These are phyloP conservation scores for Suillus variegatus DNA, from an alignment of 768 basidiomycete genomes.

Conservation along the genomic window DNA sequence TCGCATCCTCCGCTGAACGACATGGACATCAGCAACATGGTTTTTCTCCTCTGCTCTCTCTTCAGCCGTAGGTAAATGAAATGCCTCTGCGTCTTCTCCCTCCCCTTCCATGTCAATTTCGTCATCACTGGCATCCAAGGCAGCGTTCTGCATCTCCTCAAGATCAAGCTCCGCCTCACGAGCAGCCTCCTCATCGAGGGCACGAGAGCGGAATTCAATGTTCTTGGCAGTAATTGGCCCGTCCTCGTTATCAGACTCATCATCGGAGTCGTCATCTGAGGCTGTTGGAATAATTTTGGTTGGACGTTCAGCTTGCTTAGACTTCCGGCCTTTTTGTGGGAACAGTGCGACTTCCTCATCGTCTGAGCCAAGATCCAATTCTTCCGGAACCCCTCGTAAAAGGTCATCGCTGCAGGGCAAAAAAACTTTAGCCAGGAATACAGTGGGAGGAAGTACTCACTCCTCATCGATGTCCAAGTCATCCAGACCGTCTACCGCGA, in stretches of 20 bases:
- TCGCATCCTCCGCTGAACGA: conserved; percentile 79
- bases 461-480: conserved; percentile 50
- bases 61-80: conserved; percentile 68
- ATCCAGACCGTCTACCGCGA: conserved; percentile 46
- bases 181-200: conserved; percentile 66
- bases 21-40: conserved; percentile 68
- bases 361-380: conserved; percentile 66
- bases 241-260: conserved; percentile 46
- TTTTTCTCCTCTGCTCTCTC: conserved; percentile 75
- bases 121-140: conserved; percentile 47
- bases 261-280: conserved; percentile 45
- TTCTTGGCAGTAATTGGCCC: conserved; percentile 73
- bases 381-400: conserved; percentile 51
- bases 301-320: conserved; percentile 52
- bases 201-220: conserved; percentile 80
- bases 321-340: conserved; percentile 47
- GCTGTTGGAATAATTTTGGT: conserved; percentile 51
- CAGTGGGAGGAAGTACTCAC: conserved; percentile 35
- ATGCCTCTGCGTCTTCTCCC: conserved; percentile 43
- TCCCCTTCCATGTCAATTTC: conserved; percentile 43
- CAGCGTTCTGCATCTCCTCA: conserved; percentile 64
- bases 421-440: conserved; percentile 13
- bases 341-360: conserved; percentile 46
- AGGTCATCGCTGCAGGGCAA: conserved; percentile 47
- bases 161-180: conserved; percentile 70